These are phyloP conservation scores for Lactarius deliciosus DNA, from an alignment of 768 basidiomycete species.

Conservation along the genomic window DNA sequence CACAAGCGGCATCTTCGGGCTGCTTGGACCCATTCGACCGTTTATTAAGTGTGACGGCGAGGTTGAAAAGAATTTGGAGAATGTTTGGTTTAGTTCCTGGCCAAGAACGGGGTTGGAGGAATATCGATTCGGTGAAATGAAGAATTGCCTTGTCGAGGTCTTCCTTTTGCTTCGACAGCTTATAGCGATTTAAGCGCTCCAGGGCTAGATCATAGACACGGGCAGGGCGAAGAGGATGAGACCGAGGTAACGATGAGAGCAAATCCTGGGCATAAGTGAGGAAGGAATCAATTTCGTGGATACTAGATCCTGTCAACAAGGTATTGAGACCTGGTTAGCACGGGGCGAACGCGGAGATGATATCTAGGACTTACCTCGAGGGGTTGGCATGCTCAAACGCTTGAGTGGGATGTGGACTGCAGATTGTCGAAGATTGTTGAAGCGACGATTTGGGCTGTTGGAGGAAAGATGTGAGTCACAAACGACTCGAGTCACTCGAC, in stretches of 20 bases:
- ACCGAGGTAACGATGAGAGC: background rate
- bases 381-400: too few relatives aligned
- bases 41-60: too few relatives aligned
- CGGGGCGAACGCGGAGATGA: too few relatives aligned
- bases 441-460: too few relatives aligned
- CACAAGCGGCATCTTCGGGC: background rate
- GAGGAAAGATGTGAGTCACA: too few relatives aligned
- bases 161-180: background rate
- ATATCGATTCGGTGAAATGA: background rate
- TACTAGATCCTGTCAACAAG: background rate
- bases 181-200: background rate
- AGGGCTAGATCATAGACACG: background rate
- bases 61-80: too few relatives aligned
- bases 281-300: background rate
- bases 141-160: conserved; percentile 4
- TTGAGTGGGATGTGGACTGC: too few relatives aligned
- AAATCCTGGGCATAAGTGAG: background rate
- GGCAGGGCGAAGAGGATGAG: background rate
- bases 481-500: too few relatives aligned
- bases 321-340: too few relatives aligned
- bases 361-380: too few relatives aligned
- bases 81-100: too few relatives aligned
- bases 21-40: background rate
- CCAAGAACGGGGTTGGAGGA: background rate
- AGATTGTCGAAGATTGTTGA: too few relatives aligned